Evolutionary conservation across 1,284 basidiomycete species (phyloP).

Genomic region (Ceratobasidium sp.): DNA sequence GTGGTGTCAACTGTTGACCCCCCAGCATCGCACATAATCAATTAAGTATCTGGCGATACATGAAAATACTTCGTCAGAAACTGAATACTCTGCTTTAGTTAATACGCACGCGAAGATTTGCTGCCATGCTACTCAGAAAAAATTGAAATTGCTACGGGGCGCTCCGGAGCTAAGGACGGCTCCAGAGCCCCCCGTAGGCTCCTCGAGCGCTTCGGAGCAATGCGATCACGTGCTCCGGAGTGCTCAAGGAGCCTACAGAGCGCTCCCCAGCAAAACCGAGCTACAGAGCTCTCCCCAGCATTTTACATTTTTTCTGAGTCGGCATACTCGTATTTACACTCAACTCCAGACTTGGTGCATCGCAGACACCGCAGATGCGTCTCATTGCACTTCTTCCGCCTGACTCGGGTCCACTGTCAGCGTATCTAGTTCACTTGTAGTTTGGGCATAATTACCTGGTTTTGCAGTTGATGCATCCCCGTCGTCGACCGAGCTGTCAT

Average conservation of each 20-base stretch:
- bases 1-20: slow-evolving; percentile 40
- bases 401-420: neutral
- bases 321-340: slow-evolving; percentile 54
- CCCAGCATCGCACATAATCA: slow-evolving; percentile 39
- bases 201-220: neutral
- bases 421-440: too few relatives aligned
- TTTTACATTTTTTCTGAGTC: slow-evolving; percentile 71
- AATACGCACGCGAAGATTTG: neutral
- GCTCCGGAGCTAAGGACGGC: slow-evolving; percentile 28
- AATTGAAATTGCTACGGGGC: slow-evolving; percentile 33
- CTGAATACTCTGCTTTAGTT: neutral
- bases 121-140: neutral
- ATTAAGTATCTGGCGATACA: slow-evolving; percentile 13
- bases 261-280: too few relatives aligned
- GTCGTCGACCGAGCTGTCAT: too few relatives aligned
- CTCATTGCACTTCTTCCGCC: too few relatives aligned
- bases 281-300: slow-evolving; percentile 75
- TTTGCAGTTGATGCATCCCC: too few relatives aligned
- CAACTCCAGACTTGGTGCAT: too few relatives aligned
- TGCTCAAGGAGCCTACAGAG: too few relatives aligned
- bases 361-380: neutral
- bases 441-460: too few relatives aligned
- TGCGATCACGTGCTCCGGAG: too few relatives aligned
- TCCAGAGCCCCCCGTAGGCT: neutral
- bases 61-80: neutral